These are phyloP conservation scores for Cryptosporidium bovis DNA, from an alignment of 169 alveolate genomes.

Conservation along the genomic window DNA sequence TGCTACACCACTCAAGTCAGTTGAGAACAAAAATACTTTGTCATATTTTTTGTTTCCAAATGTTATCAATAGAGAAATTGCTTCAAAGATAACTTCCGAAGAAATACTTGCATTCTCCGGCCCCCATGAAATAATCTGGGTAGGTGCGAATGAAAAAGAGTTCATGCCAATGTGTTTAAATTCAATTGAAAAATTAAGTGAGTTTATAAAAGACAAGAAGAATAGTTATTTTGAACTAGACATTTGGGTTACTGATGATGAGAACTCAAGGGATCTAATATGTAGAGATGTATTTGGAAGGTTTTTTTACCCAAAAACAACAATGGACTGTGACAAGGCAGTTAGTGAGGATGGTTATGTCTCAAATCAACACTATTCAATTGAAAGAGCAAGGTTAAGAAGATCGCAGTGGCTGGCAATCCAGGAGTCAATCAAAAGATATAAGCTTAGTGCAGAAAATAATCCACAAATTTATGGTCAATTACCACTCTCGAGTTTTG, in stretches of 20 bases:
- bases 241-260: slow-evolving; percentile 55
- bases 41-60: slow-evolving; percentile 66
- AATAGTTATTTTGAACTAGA: not conserved
- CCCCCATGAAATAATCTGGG: slow-evolving; percentile 70
- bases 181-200: slow-evolving; percentile 31
- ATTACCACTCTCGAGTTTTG: slow-evolving; percentile 44
- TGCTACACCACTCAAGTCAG: slow-evolving; percentile 31
- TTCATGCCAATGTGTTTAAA: slow-evolving; percentile 52
- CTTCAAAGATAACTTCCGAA: slow-evolving; percentile 28
- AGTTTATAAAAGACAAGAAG: slow-evolving; percentile 7
- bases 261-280: slow-evolving; percentile 39
- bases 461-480: not conserved
- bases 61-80: slow-evolving; percentile 19
- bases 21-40: slow-evolving; percentile 5
- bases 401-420: slow-evolving; percentile 67
- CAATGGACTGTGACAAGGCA: slow-evolving; percentile 37
- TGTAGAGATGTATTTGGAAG: slow-evolving; percentile 73
- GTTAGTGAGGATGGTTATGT: not conserved
- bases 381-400: slow-evolving; percentile 38
- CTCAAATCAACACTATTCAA: slow-evolving; percentile 5
- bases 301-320: slow-evolving; percentile 43
- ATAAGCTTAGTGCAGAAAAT: not conserved
- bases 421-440: slow-evolving; percentile 33
- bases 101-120: slow-evolving; percentile 69
- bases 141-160: slow-evolving; percentile 61